These are phyloP conservation scores for Schizochytrium sp. DNA, from an alignment of 108 stramenopile genomes.

Conservation along the genomic window DNA sequence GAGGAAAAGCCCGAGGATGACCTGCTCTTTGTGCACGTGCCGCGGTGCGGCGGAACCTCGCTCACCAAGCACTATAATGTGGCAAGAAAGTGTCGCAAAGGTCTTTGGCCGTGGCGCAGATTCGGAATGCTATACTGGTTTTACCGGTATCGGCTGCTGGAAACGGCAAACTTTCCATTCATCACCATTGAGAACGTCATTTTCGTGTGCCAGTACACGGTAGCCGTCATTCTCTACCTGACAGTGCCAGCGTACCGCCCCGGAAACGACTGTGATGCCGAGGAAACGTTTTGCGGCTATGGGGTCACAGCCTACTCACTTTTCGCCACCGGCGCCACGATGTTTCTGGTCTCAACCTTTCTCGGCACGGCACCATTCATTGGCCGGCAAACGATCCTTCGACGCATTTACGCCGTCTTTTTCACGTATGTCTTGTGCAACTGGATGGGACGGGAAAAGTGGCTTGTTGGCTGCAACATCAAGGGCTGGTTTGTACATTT, in stretches of 20 bases:
- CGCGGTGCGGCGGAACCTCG: constrained; percentile 54
- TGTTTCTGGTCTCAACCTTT: constrained; percentile 43
- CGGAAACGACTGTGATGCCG: not conserved
- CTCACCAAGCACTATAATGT: constrained; percentile 51
- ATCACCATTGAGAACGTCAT: constrained; percentile 36
- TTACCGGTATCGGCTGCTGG: constrained; percentile 41
- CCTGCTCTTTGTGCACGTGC: constrained; percentile 57
- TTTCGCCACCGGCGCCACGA: not conserved
- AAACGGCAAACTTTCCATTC: constrained; percentile 52
- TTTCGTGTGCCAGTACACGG: not conserved
- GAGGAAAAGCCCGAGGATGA: not conserved
- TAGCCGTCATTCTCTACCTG: not conserved
- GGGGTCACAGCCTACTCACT: not conserved
- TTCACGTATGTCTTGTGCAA: constrained; percentile 45
- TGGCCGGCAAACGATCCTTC: constrained; percentile 36
- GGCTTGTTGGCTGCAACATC: constrained; percentile 51
- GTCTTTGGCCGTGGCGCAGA: not conserved
- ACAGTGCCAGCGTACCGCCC: not conserved
- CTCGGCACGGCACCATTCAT: constrained; percentile 52
- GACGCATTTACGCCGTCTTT: constrained; percentile 48
- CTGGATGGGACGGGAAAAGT: constrained; percentile 38
- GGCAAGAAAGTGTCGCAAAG: constrained; percentile 34
- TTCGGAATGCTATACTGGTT: constrained; percentile 52
- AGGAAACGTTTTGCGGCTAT: not conserved
- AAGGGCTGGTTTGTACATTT: constrained; percentile 57